Evolutionary conservation across 2,329 filamentous ascomycete genomes (phyloP).

Genomic region (Ustulina deusta): DNA sequence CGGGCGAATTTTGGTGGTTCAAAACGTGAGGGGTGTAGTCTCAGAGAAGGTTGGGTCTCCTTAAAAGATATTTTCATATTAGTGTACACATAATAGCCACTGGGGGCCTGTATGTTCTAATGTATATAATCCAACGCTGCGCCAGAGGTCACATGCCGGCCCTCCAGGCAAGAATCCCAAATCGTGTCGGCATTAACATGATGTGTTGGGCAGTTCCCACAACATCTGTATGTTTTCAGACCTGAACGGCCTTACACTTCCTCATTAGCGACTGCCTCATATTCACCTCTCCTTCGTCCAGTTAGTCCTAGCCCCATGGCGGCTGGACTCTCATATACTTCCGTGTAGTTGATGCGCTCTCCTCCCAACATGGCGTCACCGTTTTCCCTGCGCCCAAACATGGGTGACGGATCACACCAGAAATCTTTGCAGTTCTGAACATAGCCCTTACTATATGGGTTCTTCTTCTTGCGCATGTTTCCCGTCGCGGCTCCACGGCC

Average conservation of each 20-base stretch:
- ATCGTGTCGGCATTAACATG: constrained; percentile 35
- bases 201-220: constrained; percentile 10
- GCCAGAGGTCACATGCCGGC: constrained; percentile 22
- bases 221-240: constrained; percentile 4
- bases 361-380: constrained; percentile 83
- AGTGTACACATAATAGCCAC: constrained; percentile 25
- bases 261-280: constrained; percentile 72
- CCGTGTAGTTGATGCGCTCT: constrained; percentile 84
- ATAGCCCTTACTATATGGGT: constrained; percentile 87
- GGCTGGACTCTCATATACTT: constrained; percentile 86
- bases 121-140: constrained; percentile 23
- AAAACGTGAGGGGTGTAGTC: not conserved
- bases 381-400: constrained; percentile 80
- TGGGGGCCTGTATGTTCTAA: constrained; percentile 22
- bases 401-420: constrained; percentile 88
- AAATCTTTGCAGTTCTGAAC: constrained; percentile 96
- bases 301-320: constrained; percentile 67
- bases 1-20: not conserved
- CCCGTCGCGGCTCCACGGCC: constrained; percentile 76
- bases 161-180: constrained; percentile 15
- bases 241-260: constrained; percentile 58
- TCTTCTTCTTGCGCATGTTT: constrained; percentile 70
- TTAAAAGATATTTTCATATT: constrained; percentile 14
- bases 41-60: not conserved
- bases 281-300: constrained; percentile 65